Evolutionary conservation across 176 grass and related monocot genomes (phyloP), one percentile per base, ranked within the genome.

Genomic region (Oryza officinalis): DNA sequence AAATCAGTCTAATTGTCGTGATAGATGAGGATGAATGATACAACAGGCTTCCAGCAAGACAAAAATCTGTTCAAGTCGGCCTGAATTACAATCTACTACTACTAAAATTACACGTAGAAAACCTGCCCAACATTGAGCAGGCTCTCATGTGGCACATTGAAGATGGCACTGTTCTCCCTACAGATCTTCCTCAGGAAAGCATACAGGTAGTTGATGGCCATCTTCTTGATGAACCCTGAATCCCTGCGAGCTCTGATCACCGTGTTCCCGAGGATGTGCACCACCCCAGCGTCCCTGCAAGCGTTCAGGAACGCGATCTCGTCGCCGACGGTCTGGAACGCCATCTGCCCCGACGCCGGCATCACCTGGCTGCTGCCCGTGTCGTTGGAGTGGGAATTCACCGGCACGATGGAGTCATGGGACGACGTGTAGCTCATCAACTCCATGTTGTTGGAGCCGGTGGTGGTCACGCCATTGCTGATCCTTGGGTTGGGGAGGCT

Each of bases 251-350:
- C 90, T 27, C 87, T 86, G 73, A 97, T 89, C 43, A 94, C 14
- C 2, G 90, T 97, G 80, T 97, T 93, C 22, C 94, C 94, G 1
- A 97, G 89, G 72, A 97, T 90, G 79, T 97, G 92, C 81, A 97
- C 94, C 57, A 97, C 90, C 27, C 94, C 94, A 1, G 89, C 71
- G 0, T 92, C 94, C 76, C 87, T 85, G 79, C 91, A 93, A 1
- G 79, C 74, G 25, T 93, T 97, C 81, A 97, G 61, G 76, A 89
- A 97, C 6, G 86, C 84, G 1, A 97, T 67, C 76, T 97, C 91
- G 6, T 97, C 89, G 13, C 83, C 78, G 22, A 78, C 71, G 2
- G 18, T 85, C 74, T 85, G 47, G 28, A 83, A 80, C 6, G 71
- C 66, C 57, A 59, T 20, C 73, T 89, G 86, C 2, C 81, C 86